A percentile compares a stretch with the other conserved stretches of the same genome.
These are phyloP conservation scores for Talaromyces liani DNA, from an alignment of 495 filamentous ascomycete genomes.

Conservation along the genomic window DNA sequence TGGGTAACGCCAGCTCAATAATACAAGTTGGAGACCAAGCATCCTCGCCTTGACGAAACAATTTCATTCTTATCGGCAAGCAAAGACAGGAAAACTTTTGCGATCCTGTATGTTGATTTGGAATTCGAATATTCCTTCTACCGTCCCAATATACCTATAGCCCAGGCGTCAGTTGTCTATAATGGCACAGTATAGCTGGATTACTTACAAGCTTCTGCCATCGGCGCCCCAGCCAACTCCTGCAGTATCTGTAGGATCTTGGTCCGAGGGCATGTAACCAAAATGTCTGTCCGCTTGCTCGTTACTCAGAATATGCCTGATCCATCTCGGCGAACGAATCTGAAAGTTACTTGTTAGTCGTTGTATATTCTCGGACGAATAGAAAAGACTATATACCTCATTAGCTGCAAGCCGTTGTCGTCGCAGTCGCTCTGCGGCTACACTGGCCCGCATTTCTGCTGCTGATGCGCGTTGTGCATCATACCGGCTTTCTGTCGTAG, in stretches of 20 bases:
- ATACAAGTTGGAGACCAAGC: background rate
- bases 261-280: constrained; percentile 24
- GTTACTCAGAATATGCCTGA: constrained; percentile 31
- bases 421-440: constrained; percentile 35
- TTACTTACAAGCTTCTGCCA: constrained; percentile 62
- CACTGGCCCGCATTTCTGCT: constrained; percentile 32
- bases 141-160: constrained; percentile 61
- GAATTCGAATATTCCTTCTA: constrained; percentile 69
- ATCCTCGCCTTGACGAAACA: background rate
- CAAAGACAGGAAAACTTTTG: constrained; percentile 56
- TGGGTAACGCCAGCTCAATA: background rate
- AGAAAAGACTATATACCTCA: constrained; percentile 18
- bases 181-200: background rate
- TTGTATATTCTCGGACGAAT: constrained; percentile 16
- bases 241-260: constrained; percentile 46
- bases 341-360: constrained; percentile 27
- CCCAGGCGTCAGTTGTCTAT: background rate
- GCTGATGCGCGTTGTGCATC: constrained; percentile 23
- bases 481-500: constrained; percentile 20
- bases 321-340: constrained; percentile 35
- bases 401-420: constrained; percentile 33
- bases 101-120: constrained; percentile 57
- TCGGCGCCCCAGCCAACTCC: constrained; percentile 65
- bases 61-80: constrained; percentile 39
- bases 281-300: constrained; percentile 30